Conservation (phyloP, 306 rosid genomes). For the Pachyrhizus erosus region DNA sequence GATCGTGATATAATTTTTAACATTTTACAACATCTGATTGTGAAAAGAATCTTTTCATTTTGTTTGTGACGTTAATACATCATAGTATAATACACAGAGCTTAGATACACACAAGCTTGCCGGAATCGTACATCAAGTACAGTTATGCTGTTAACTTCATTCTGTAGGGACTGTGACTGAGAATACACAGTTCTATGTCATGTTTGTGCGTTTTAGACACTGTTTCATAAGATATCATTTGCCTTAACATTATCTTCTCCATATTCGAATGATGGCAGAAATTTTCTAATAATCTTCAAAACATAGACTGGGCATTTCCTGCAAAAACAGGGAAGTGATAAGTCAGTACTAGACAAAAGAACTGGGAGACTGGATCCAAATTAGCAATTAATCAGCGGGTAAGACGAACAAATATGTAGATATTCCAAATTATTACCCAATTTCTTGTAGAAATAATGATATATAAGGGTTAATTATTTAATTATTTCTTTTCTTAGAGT, state of each 20-base stretch:
- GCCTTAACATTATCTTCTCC: too few relatives aligned
- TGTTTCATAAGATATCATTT: neutral
- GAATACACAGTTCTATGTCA: neutral
- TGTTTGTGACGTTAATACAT: neutral
- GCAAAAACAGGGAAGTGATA: neutral
- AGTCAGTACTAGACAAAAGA: too few relatives aligned
- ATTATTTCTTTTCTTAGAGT: too few relatives aligned
- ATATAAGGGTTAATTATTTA: too few relatives aligned
- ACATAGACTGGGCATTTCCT: neutral
- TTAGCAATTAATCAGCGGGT: too few relatives aligned
- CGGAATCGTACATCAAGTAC: neutral
- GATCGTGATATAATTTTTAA: neutral
- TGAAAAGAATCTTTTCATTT: neutral
- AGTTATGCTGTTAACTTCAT: neutral
- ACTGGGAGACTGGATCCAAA: too few relatives aligned
- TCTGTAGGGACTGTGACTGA: neutral
- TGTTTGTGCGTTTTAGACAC: neutral
- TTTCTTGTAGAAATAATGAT: too few relatives aligned
- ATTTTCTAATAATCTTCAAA: neutral
- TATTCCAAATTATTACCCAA: too few relatives aligned
- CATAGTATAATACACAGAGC: neutral
- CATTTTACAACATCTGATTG: neutral
- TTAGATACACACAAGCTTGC: neutral
- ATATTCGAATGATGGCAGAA: neutral
- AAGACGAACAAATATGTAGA: too few relatives aligned